Base-by-base conservation (phyloP, 2,329 filamentous ascomycete genomes). In the Diaporthe nobilis region DNA sequence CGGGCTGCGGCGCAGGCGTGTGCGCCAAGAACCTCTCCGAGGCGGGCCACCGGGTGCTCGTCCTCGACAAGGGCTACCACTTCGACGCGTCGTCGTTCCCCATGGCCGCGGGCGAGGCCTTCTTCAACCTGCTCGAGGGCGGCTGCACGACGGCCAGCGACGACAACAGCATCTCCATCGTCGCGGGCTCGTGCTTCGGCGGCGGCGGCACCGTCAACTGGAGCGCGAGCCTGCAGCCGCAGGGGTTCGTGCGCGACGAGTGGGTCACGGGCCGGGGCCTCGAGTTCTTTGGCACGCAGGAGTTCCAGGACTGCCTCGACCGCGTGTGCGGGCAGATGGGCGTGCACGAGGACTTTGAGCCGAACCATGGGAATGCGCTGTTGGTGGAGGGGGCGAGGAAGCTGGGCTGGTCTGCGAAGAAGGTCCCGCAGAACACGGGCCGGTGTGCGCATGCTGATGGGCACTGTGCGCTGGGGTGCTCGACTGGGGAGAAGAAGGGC, bases 131-230 rank as follows among this genome's bases (percentile, higher is more conserved):
- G 34, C 95, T 91, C 80, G 93, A 95, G 78, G 90, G 90, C 75
- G 90, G 89, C 17, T 93, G 92, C 8, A 82, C 90, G 22, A 80
- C 88, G 10, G 78, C 87, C 79, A 86, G 87, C 78, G 86, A 93
- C 78, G 89, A 93, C 80, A 85, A 86, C 22, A 88, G 89, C 9
- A 86, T 92, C 39, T 88, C 85, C 12, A 82, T 96, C n/a, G 82
- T 94, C 8, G 90, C 93, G 0, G 95, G 94, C 1, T 90, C 91
- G 76, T 90, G 90, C 22, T 97, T 93, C 90, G 95, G 95, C 34
- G 95, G 95, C 55, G 95, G 95, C 74, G 95, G 95, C 15, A 95
- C 94, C 0, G 85, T 97, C 79, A 98, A 98, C 83, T 98, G 95
- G 95, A 93, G 88, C 79, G 89, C 89, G 3, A 87, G 86, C 74